These are phyloP conservation scores for Dothideomycetes sp. DNA, from an alignment of 2,329 filamentous ascomycete species.

Conservation along the genomic window DNA sequence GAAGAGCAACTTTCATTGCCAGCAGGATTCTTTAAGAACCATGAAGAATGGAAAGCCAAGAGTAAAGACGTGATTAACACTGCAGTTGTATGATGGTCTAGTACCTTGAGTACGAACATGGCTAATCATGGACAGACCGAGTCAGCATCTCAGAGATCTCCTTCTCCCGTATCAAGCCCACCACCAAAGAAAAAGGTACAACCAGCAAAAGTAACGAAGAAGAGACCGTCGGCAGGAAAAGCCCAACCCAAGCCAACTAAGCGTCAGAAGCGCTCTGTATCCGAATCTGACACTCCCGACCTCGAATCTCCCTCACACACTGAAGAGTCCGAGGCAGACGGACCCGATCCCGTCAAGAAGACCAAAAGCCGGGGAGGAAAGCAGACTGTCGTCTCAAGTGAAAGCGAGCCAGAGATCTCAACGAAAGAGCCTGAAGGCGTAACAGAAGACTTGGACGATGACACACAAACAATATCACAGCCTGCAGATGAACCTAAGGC, in stretches of 20 bases:
- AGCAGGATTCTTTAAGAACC: conserved; percentile 47
- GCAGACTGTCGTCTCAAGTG: neutral
- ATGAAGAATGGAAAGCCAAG: conserved; percentile 43
- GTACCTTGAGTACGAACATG: no score
- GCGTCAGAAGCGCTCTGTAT: conserved; percentile 9
- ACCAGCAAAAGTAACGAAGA: neutral
- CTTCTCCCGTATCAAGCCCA: neutral
- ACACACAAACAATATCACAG: conserved; percentile 11
- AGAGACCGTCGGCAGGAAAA: conserved; percentile 1
- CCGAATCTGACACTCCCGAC: conserved; percentile 10
- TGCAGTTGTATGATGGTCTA: conserved; percentile 32
- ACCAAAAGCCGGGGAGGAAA: neutral
- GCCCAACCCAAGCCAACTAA: neutral
- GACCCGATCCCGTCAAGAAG: neutral
- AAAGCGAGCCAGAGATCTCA: conserved; percentile 3
- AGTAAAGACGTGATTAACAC: conserved; percentile 47
- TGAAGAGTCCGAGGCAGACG: conserved; percentile 7
- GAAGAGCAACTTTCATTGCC: conserved; percentile 45
- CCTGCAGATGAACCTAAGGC: conserved; percentile 12
- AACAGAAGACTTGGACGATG: conserved; percentile 14
- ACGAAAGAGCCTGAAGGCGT: no score
- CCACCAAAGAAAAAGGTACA: neutral
- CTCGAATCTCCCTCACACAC: conserved; percentile 3
- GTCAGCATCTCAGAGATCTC: conserved; percentile 7
- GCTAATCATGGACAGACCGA: neutral